Base-by-base conservation (phyloP, 495 filamentous ascomycete species). In the Penicillium pulvis region DNA sequence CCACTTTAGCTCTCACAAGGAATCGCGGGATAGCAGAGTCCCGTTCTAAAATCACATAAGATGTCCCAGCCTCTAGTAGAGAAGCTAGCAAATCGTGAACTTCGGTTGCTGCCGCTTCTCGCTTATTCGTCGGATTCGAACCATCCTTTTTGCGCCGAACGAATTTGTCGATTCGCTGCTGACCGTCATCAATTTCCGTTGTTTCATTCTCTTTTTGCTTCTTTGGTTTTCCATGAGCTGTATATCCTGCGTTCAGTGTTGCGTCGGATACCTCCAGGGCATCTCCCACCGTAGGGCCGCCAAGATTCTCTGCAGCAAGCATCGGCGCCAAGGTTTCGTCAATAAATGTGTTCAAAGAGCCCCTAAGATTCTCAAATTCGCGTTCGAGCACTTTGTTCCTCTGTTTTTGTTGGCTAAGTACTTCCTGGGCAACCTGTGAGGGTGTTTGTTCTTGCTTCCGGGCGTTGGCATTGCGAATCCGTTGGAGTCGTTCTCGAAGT, bases 1-100 rank as follows among this genome's bases (percentile, higher is more conserved):
- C 92, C 33, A 93, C 87, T 66, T 90, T 93, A 23, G 88, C 88
- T 60, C 90, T 79, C 20, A 97, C 89, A 10, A 97, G 77, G 67
- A 96, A 97, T 57, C 91, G 81, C 1, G 87, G 88, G 26, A 87
- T 85, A 11, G 92, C 90, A n/a, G 88, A 89, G 59, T 96, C 92
- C 56, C 81, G 79, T n/a, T 79, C 64, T 10, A 96, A 70, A 42
- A 79, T 74, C 36, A 93, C 79, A 75, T 95, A 96, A 1, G 81
- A 82, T 17, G 80, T 79, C 26, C 77, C 80, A 1, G 83, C 81
- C 53, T 90, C 90, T 49, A 88, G 68, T 36, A 91, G 70, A 55
- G 75, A 75, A 66, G 90, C 83, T 1, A 85, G 83, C 33, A 94
- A 78, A 23, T 81, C 76, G 45, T 84, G 82, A 71, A 92, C 84